Evolutionary conservation across 1,284 basidiomycete species (phyloP).

Genomic region (Trichosporon inkin): DNA sequence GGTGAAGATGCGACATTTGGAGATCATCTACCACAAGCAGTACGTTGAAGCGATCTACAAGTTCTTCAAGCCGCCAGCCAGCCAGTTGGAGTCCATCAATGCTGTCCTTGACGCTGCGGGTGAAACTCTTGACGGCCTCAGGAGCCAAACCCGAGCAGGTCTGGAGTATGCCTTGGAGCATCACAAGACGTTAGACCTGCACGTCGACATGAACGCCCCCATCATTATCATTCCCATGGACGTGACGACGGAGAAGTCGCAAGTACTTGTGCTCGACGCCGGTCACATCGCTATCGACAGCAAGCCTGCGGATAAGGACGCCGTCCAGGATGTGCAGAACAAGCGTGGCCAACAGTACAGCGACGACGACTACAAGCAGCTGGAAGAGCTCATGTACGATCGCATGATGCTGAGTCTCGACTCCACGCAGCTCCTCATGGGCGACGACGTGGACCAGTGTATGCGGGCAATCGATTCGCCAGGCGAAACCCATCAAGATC

Average conservation of each 20-base stretch:
- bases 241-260: conserved; percentile 71
- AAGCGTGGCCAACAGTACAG: conserved; percentile 84
- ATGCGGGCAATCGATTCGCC: conserved; percentile 65
- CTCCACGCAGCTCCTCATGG: conserved; percentile 87
- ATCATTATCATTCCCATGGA: conserved; percentile 96
- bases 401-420: conserved; percentile 79
- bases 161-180: conserved; percentile 78
- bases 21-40: conserved; percentile 93
- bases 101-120: conserved; percentile 84
- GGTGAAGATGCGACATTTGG: conserved; percentile 91
- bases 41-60: conserved; percentile 89
- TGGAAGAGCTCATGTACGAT: conserved; percentile 97
- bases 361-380: conserved; percentile 79
- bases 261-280: conserved; percentile 89
- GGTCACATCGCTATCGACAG: conserved; percentile 94
- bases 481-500: conserved; percentile 53
- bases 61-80: conserved; percentile 93
- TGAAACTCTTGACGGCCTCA: conserved; percentile 87
- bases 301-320: conserved; percentile 78
- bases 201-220: conserved; percentile 94
- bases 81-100: conserved; percentile 92
- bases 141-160: conserved; percentile 92
- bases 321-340: conserved; percentile 71
- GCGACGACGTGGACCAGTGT: conserved; percentile 76
- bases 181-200: conserved; percentile 76